These are phyloP conservation scores for Phytopythium chamaehyphon DNA, from an alignment of 352 stramenopile species.

Conservation along the genomic window DNA sequence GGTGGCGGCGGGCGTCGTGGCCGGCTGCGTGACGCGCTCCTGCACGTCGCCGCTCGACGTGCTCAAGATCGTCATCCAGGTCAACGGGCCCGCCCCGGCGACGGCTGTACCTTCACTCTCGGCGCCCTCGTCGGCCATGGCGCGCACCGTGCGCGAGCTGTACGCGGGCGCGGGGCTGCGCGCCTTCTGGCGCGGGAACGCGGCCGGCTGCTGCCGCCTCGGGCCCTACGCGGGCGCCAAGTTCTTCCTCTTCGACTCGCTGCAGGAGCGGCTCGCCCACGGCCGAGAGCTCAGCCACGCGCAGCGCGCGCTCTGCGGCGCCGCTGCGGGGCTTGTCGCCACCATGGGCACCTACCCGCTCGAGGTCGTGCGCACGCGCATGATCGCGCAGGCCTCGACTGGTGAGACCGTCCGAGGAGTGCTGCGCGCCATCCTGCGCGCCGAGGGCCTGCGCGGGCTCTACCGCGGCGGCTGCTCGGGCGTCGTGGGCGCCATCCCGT, in stretches of 20 bases:
- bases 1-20: conserved; percentile 66
- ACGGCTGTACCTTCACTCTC: neutral
- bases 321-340: conserved; percentile 56
- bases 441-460: conserved; percentile 63
- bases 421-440: conserved; percentile 51
- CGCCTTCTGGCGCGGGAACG: conserved; percentile 80
- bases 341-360: conserved; percentile 78
- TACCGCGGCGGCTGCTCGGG: conserved; percentile 68
- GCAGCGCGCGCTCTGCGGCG: conserved; percentile 54
- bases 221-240: conserved; percentile 76
- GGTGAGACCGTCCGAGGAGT: conserved; percentile 48
- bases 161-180: conserved; percentile 64
- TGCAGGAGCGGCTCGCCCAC: conserved; percentile 41
- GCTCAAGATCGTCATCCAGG: conserved; percentile 84
- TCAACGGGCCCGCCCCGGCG: conserved; percentile 36
- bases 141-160: conserved; percentile 44
- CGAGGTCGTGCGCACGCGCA: conserved; percentile 76
- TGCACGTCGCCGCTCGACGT: conserved; percentile 80
- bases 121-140: conserved; percentile 12
- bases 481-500: conserved; percentile 69
- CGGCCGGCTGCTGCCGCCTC: conserved; percentile 69
- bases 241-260: conserved; percentile 75
- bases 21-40: conserved; percentile 75
- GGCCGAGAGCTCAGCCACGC: conserved; percentile 34
- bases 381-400: conserved; percentile 57